Evolutionary conservation across 345 rosid genomes (phyloP).

Genomic region (Lepidium didymum): DNA sequence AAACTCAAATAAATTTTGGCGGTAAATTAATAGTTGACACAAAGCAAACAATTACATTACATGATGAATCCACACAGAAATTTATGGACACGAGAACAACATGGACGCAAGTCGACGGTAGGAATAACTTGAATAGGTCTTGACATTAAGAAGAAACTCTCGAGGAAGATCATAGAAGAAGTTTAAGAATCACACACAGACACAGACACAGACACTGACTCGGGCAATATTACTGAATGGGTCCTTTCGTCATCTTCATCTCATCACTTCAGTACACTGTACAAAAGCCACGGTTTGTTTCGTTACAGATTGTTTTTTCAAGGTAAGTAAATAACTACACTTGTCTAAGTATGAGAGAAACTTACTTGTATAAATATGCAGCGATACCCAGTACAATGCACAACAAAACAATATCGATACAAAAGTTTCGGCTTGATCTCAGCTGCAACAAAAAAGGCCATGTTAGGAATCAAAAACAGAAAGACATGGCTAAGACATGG

Average conservation of each 20-base stretch:
- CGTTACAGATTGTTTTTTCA: not conserved
- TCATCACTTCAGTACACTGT: slow-evolving; percentile 74
- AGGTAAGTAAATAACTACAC: not conserved
- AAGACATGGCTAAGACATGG: not conserved
- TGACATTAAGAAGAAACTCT: not conserved
- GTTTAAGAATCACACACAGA: slow-evolving; percentile 2
- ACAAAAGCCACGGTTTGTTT: slow-evolving; percentile 9
- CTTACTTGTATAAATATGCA: slow-evolving; percentile 98
- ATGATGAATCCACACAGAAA: not conserved
- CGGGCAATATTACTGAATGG: not conserved
- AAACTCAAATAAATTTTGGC: not conserved
- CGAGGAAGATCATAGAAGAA: slow-evolving; percentile 2
- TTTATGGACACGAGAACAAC: slow-evolving; percentile 8
- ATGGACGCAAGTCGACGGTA: not conserved
- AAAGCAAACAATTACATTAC: not conserved
- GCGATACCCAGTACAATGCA: slow-evolving; percentile 93
- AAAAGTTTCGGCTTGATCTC: slow-evolving; percentile 97
- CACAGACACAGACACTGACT: slow-evolving; percentile 4
- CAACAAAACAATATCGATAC: slow-evolving; percentile 83
- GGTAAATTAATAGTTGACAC: not conserved
- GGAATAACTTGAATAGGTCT: not conserved
- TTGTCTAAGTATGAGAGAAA: not conserved
- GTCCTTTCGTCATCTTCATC: slow-evolving; percentile 2
- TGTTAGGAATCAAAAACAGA: slow-evolving; percentile 11
- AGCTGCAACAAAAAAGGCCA: slow-evolving; percentile 46